A percentile compares a stretch with the other conserved stretches of the same genome.
These are phyloP conservation scores for Hortiboletus rubellus DNA, from an alignment of 1,284 basidiomycete genomes.

Conservation along the genomic window DNA sequence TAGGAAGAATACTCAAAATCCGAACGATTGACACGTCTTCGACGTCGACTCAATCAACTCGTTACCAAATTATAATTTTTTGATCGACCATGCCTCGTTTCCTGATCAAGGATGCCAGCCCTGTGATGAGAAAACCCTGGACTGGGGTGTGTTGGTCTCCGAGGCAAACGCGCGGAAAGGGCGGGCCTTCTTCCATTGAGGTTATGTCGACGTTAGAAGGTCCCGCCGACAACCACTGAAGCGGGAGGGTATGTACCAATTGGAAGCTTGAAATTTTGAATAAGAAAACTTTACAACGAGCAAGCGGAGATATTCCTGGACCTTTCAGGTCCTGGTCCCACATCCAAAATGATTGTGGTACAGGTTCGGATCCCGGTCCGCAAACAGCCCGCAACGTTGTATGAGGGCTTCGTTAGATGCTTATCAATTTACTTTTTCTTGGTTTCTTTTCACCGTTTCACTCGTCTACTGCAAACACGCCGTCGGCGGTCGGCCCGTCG, in stretches of 20 bases:
- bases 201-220: constrained; percentile 13
- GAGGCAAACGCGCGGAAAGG: constrained; percentile 28
- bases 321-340: no score
- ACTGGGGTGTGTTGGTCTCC: constrained; percentile 16
- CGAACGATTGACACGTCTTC: constrained; percentile 25
- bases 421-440: no score
- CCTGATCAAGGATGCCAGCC: no score
- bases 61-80: constrained; percentile 25
- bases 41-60: constrained; percentile 7
- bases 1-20: constrained; percentile 12
- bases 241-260: constrained; percentile 1
- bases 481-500: no score
- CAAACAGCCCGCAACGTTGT: no score
- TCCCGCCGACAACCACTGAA: constrained; percentile 19
- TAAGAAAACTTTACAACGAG: background rate
- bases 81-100: constrained; percentile 13
- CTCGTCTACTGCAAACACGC: no score
- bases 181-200: constrained; percentile 19
- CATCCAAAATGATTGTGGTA: no score
- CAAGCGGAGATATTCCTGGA: no score
- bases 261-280: no score
- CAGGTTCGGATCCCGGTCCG: no score
- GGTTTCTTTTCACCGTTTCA: no score
- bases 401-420: no score
- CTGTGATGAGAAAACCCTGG: constrained; percentile 28